Evolutionary conservation across 257 asterid species (phyloP).

Genomic region (Nicotiana knightiana): DNA sequence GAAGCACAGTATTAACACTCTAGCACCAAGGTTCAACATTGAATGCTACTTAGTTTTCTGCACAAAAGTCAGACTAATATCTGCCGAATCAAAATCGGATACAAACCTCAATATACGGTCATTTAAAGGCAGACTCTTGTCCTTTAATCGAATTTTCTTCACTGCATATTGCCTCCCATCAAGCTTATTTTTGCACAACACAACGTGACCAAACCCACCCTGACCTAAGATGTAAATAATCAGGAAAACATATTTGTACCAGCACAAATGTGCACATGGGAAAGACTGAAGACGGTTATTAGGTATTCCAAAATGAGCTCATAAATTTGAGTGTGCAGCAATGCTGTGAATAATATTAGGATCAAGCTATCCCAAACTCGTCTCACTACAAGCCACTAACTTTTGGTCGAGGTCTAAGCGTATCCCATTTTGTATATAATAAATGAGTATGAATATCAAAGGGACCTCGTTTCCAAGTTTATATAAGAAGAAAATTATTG

Average conservation of each 20-base stretch:
- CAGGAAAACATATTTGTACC: background rate
- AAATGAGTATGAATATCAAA: background rate
- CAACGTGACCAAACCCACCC: constrained; percentile 98
- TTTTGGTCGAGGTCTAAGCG: background rate
- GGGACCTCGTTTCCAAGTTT: constrained; percentile 4
- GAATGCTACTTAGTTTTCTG: background rate
- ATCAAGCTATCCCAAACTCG: background rate
- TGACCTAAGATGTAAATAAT: constrained; percentile 50
- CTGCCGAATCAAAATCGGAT: constrained; percentile 10
- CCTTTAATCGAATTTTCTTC: constrained; percentile 90
- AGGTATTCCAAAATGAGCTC: background rate
- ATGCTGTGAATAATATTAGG: background rate
- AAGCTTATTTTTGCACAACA: constrained; percentile 90
- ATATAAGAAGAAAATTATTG: background rate
- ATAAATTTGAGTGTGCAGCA: background rate
- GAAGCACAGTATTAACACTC: background rate
- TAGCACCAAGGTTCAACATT: background rate
- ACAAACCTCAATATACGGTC: constrained; percentile 86
- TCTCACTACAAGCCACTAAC: background rate
- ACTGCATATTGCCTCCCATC: constrained; percentile 98
- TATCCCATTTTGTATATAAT: background rate
- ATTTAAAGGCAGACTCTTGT: constrained; percentile 69
- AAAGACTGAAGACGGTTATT: background rate
- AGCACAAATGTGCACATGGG: background rate
- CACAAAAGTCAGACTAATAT: background rate